Evolutionary conservation across 2,329 filamentous ascomycete genomes (phyloP), one percentile per base, ranked within the genome.

Genomic region (Paecilomyces dactylethromorphus): DNA sequence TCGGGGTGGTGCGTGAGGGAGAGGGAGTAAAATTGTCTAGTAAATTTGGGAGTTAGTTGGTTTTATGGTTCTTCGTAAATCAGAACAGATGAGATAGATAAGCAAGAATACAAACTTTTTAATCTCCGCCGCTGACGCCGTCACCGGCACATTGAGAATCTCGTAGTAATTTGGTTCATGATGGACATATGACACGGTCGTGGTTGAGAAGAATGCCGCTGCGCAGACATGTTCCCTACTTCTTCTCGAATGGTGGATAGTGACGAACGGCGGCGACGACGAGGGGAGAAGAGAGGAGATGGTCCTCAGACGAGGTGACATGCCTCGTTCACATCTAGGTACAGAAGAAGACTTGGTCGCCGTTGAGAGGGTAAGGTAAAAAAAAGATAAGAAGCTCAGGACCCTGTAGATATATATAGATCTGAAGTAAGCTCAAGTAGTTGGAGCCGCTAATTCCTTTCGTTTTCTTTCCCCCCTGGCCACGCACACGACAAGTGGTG

Each of bases 1-100:
- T 99, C 94, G 0, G 94, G 94, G 76, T 99, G 94, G 82, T 96
- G 88, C 57, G 83, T 79, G 77, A 97, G 96, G 70, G 92, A 96
- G 72, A 97, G 89, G 61, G 83, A 77, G 82, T 97, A 97, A 84
- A 97, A 99, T 72, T 85, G 77, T 65, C 78, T 29, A 7, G n/a
- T 55, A 50, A 15, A 29, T 45, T 15, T 53, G 18, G 35, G 54
- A 50, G 29, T 6, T 51, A 49, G 45, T 55, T 53, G 26, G 56
- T 11, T 58, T 8, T 22, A 56, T 33, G 11, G 6, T 18, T 32
- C n/a, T n/a, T 32, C 29, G 8, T 54, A 8, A 21, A 12, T 26
- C 26, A 1, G 7, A 55, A 56, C 24, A 55, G 29, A 24, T 18
- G 3, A 49, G 26, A 56, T 22, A 52, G 56, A 45, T 49, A 50